Conservation (phyloP, 805 yeast genomes). For the Hanseniaspora clermontiae region DNA sequence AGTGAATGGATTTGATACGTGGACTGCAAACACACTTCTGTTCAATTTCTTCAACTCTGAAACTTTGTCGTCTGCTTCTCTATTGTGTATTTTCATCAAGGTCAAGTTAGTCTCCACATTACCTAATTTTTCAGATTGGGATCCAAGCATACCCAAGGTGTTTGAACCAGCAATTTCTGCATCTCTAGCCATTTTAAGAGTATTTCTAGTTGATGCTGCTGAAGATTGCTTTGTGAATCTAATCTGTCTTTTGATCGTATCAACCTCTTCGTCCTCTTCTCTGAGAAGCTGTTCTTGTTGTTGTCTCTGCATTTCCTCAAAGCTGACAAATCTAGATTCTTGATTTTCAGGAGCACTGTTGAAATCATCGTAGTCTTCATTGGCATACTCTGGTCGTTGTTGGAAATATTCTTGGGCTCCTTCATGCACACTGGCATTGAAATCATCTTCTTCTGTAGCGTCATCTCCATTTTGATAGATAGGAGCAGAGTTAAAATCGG, state of each 20-base stretch:
- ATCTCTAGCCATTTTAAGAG: conserved; percentile 55
- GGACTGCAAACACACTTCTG: conserved; percentile 69
- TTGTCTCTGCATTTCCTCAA: conserved; percentile 28
- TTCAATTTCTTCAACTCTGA: conserved; percentile 65
- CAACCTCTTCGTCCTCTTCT: conserved; percentile 79
- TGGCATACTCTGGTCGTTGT: conserved; percentile 17
- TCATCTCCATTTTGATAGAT: conserved; percentile 4
- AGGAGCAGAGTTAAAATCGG: conserved; percentile 22
- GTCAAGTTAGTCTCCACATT: conserved; percentile 66
- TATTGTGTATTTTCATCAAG: conserved; percentile 67
- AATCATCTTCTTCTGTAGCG: conserved; percentile 22
- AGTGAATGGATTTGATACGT: conserved; percentile 77
- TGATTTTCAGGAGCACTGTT: conserved; percentile 48
- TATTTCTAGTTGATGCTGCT: conserved; percentile 71
- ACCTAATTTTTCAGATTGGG: conserved; percentile 79
- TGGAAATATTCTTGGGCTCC: conserved; percentile 15
- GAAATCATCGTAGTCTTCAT: conserved; percentile 49
- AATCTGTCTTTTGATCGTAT: conserved; percentile 69
- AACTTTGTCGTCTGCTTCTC: conserved; percentile 72
- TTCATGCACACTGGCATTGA: conserved; percentile 23
- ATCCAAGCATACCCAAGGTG: conserved; percentile 81
- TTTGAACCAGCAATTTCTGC: conserved; percentile 67
- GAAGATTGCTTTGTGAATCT: conserved; percentile 78
- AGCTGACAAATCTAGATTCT: conserved; percentile 23
- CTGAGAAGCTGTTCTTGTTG: conserved; percentile 31